Conservation (phyloP, 192 early-diverging fungal species). For the Coemansia sp. region DNA sequence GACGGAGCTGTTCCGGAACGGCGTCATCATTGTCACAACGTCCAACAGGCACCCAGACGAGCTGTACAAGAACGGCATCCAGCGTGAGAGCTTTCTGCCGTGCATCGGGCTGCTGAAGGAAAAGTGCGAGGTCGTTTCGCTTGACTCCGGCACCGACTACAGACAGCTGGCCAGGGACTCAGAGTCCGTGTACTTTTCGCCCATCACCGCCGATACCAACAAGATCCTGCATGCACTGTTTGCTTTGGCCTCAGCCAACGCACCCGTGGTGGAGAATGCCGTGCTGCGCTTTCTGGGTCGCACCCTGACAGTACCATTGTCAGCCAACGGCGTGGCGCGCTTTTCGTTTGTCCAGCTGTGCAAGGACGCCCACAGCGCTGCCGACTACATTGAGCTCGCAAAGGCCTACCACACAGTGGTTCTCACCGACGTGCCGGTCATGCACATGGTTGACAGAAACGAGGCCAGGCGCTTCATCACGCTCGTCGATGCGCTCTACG, state of each 20-base stretch:
- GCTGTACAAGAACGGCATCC: slow-evolving; percentile 96
- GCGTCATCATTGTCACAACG: slow-evolving; percentile 90
- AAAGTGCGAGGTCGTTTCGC: slow-evolving; percentile 73
- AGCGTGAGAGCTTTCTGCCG: slow-evolving; percentile 89
- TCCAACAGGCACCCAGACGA: slow-evolving; percentile 92
- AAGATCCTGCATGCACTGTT: slow-evolving; percentile 41
- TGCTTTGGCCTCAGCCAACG: slow-evolving; percentile 29
- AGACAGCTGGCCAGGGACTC: slow-evolving; percentile 65
- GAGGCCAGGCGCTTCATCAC: slow-evolving; percentile 94
- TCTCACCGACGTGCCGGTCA: slow-evolving; percentile 73
- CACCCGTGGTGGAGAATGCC: slow-evolving; percentile 7
- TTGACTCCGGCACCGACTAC: slow-evolving; percentile 93
- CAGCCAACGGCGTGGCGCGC: slow-evolving; percentile 68
- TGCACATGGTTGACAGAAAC: slow-evolving; percentile 70
- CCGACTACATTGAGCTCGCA: slow-evolving; percentile 88
- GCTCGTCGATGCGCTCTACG: slow-evolving; percentile 91
- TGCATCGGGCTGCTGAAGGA: slow-evolving; percentile 86
- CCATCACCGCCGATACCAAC: slow-evolving; percentile 51
- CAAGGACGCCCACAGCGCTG: slow-evolving; percentile 70
- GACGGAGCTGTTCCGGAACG: slow-evolving; percentile 76
- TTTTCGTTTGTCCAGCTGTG: slow-evolving; percentile 82
- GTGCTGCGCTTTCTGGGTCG: slow-evolving; percentile 77
- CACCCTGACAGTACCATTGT: slow-evolving; percentile 63
- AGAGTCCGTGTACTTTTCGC: slow-evolving; percentile 71
- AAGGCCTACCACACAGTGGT: slow-evolving; percentile 74